These are phyloP conservation scores for Babesia bovis DNA, from an alignment of 169 alveolate genomes.

Conservation along the genomic window DNA sequence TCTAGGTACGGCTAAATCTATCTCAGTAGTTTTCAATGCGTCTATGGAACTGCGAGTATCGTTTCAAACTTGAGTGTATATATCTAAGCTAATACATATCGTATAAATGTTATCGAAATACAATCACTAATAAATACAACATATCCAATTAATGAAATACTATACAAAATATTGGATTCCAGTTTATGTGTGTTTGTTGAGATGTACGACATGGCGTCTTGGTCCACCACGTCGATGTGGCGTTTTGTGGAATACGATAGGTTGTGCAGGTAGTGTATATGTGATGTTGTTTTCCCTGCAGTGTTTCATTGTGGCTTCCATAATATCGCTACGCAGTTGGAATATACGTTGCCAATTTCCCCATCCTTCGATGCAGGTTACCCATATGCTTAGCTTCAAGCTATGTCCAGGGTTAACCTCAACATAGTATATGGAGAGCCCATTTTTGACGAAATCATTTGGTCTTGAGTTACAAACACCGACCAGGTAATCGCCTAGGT, in stretches of 20 bases:
- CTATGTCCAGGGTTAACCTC: slow-evolving; percentile 83
- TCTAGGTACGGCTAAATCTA: no score
- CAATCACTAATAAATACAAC: no score
- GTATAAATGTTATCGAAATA: no score
- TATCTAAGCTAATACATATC: no score
- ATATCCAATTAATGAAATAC: no score
- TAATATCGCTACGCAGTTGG: slow-evolving; percentile 70
- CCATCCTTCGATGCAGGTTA: slow-evolving; percentile 81
- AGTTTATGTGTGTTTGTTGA: slow-evolving; percentile 4
- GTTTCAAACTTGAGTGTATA: no score
- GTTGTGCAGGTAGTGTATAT: slow-evolving; percentile 72
- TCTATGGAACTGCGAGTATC: no score
- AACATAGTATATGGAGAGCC: slow-evolving; percentile 67
- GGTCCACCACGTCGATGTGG: slow-evolving; percentile 42
- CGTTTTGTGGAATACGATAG: slow-evolving; percentile 69
- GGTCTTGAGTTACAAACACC: slow-evolving; percentile 73
- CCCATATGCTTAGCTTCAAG: slow-evolving; percentile 72
- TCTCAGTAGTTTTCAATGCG: no score
- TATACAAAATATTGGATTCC: no score
- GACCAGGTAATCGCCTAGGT: slow-evolving; percentile 67
- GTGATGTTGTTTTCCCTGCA: slow-evolving; percentile 67
- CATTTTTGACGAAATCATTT: slow-evolving; percentile 79
- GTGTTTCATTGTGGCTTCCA: slow-evolving; percentile 70
- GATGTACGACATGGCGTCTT: neutral
- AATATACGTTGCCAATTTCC: slow-evolving; percentile 78